Percentiles rank a stretch among this genome's conserved stretches.
These are phyloP conservation scores for Penicillium hordei DNA, from an alignment of 2,329 filamentous ascomycete species.

Conservation along the genomic window DNA sequence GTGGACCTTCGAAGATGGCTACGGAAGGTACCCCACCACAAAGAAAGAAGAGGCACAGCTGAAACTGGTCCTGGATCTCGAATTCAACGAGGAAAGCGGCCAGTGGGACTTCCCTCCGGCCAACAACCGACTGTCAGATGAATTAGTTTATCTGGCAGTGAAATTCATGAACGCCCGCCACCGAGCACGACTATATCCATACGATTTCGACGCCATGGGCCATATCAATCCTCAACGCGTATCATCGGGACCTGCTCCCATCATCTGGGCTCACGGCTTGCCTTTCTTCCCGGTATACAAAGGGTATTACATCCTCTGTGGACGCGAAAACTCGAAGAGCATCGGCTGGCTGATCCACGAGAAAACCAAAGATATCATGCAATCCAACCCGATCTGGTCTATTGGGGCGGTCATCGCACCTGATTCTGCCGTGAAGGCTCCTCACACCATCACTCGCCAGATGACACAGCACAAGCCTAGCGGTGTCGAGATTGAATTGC, in stretches of 20 bases:
- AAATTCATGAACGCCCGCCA: conserved; percentile 7
- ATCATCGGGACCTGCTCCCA: conserved; percentile 14
- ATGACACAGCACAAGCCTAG: conserved; percentile 4
- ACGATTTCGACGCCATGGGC: conserved; percentile 16
- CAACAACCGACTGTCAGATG: conserved; percentile 19
- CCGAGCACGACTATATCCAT: conserved; percentile 12
- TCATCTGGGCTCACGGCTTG: conserved; percentile 21
- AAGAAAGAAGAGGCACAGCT: conserved; percentile 5
- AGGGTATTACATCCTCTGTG: conserved; percentile 23
- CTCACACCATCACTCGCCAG: conserved; percentile 13
- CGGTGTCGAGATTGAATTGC: not conserved
- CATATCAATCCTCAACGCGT: conserved; percentile 17
- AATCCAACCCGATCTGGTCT: conserved; percentile 13
- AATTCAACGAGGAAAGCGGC: not conserved
- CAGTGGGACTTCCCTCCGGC: conserved; percentile 11
- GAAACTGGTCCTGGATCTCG: conserved; percentile 1
- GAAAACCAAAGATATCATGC: not conserved
- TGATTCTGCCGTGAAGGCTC: conserved; percentile 10
- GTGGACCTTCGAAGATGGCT: not conserved
- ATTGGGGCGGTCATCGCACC: conserved; percentile 20
- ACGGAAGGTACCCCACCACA: not conserved
- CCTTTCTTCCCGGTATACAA: conserved; percentile 23
- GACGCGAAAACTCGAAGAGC: conserved; percentile 12
- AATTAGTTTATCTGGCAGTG: conserved; percentile 18
- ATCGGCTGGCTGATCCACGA: conserved; percentile 17